A percentile compares a stretch with the other conserved stretches of the same genome.
Conservation (phyloP, 1,284 basidiomycete species). For the Ganoderma multipileum region DNA sequence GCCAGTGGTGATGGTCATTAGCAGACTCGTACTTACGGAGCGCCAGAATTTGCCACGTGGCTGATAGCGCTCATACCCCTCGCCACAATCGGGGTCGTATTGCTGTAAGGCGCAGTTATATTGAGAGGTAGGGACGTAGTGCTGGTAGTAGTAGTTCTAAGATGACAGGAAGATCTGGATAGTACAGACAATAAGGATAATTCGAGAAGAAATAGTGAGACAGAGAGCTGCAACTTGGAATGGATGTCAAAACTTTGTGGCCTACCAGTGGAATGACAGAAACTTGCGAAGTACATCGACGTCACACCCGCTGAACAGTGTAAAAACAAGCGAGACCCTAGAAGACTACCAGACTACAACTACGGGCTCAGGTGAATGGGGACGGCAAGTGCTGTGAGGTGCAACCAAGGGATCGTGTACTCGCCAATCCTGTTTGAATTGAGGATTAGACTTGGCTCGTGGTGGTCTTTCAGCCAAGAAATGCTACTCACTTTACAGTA, state of each 20-base stretch:
- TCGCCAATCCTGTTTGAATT: not conserved
- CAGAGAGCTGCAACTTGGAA: too few species aligned
- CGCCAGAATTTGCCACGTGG: not conserved
- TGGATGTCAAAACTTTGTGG: too few species aligned
- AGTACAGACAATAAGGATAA: not conserved
- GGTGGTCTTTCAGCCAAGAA: not conserved
- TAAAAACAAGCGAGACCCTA: not conserved
- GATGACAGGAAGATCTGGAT: too few species aligned
- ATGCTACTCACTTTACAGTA: conserved; percentile 45
- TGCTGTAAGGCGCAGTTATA: too few species aligned
- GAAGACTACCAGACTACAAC: not conserved
- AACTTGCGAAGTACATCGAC: not conserved
- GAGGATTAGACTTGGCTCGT: not conserved
- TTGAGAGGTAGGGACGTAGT: too few species aligned
- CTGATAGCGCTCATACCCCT: not conserved
- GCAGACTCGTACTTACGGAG: too few species aligned
- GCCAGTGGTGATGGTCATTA: not conserved
- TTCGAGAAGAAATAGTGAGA: too few species aligned
- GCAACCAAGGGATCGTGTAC: conserved; percentile 28
- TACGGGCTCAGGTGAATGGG: not conserved
- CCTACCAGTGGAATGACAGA: not conserved
- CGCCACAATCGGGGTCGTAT: too few species aligned
- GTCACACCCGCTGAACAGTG: not conserved
- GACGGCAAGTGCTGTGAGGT: conserved; percentile 18
- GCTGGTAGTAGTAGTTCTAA: too few species aligned